These are phyloP conservation scores for Eucalyptus pumila DNA, from an alignment of 345 rosid species.

Conservation along the genomic window DNA sequence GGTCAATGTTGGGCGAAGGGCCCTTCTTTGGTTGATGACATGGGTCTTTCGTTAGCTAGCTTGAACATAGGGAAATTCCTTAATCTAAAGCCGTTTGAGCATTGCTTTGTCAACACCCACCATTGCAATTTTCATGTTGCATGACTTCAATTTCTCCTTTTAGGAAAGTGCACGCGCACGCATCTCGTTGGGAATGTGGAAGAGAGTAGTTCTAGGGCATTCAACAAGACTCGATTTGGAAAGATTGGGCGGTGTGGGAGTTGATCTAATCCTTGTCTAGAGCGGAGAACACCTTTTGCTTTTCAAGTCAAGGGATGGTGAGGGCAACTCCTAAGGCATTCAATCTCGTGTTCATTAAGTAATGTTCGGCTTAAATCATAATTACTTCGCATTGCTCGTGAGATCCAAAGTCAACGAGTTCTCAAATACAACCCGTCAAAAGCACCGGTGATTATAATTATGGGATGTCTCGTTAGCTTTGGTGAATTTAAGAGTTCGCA, in stretches of 20 bases:
- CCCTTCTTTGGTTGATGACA: background rate
- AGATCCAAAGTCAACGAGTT: background rate
- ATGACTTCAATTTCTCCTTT: background rate
- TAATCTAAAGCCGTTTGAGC: background rate
- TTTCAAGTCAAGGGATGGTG: background rate
- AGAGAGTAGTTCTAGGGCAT: background rate
- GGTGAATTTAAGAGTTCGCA: background rate
- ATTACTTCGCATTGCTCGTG: background rate
- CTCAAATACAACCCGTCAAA: background rate
- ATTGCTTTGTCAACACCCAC: background rate
- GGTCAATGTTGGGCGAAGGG: background rate
- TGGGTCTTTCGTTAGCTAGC: background rate
- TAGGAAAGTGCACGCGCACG: background rate
- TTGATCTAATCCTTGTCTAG: background rate
- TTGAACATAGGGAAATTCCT: background rate
- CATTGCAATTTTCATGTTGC: background rate
- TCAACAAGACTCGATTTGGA: background rate
- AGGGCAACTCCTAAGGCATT: background rate
- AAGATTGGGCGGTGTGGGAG: background rate
- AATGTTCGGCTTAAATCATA: background rate
- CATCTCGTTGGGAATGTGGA: background rate
- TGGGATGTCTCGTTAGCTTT: background rate
- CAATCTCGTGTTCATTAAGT: background rate
- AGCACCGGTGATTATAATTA: background rate
- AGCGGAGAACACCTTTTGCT: background rate